A percentile compares a stretch with the other conserved stretches of the same genome.
phyloP scores from a whole-genome alignment of 208 protist genomes.

The Hexamita inflata region DNA sequence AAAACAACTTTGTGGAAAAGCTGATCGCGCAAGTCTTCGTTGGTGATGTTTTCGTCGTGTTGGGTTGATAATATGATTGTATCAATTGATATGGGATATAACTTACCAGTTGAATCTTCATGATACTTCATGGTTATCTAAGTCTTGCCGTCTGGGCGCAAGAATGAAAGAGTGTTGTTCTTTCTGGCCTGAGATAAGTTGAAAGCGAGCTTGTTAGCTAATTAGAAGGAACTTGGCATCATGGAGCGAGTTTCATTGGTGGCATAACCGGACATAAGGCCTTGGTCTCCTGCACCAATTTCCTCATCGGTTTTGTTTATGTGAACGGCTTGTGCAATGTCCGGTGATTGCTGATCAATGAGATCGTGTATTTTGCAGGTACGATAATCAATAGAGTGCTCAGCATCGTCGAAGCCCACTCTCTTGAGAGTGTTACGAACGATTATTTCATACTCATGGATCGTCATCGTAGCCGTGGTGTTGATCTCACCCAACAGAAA shows the following conservation, averaged over 20 bases:
- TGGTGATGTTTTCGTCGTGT: conserved; percentile 75
- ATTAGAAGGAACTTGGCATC: conserved; percentile 88
- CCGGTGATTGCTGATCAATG: conserved; percentile 70
- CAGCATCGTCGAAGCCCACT: conserved; percentile 83
- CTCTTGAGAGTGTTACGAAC: conserved; percentile 81
- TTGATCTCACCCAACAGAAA: conserved; percentile 98
- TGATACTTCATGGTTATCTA: conserved; percentile 92
- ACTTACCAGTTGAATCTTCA: conserved; percentile 61
- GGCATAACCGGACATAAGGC: conserved; percentile 99
- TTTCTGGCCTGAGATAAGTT: conserved; percentile 58
- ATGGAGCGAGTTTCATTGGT: conserved; percentile 89
- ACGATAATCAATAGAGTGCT: conserved; percentile 54
- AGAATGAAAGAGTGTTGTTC: conserved; percentile 68
- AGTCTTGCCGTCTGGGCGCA: conserved; percentile 94
- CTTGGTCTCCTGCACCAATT: conserved; percentile 94
- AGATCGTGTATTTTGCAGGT: background rate
- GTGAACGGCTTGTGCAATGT: conserved; percentile 92
- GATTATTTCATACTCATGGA: conserved; percentile 91
- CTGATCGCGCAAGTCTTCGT: conserved; percentile 64
- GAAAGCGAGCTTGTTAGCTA: conserved; percentile 71
- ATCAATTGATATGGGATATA: conserved; percentile 75
- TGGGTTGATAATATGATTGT: conserved; percentile 95
- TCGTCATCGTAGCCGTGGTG: conserved; percentile 74
- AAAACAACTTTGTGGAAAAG: conserved; percentile 37
- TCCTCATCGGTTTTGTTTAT: conserved; percentile 71